Evolutionary conservation across 805 yeast species (phyloP).

Genomic region (Nakazawaea molendinolei): DNA sequence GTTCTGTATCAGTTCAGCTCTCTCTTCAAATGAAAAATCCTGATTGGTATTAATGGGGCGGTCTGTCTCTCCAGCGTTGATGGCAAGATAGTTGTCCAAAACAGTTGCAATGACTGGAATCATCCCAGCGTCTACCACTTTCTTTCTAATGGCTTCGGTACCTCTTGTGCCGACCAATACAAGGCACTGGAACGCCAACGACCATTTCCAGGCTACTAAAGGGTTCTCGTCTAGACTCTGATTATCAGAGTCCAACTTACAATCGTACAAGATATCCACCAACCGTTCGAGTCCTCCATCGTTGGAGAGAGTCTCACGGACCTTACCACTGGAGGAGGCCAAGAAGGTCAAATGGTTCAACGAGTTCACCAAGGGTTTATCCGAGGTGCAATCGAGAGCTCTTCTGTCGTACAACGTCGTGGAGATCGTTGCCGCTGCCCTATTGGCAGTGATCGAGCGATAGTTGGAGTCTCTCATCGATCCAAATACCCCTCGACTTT

Average conservation of each 20-base stretch:
- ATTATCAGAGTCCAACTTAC: slow-evolving; percentile 32
- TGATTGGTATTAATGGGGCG: too few relatives aligned
- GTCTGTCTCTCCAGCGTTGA: slow-evolving; percentile 1
- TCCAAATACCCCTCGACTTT: background rate
- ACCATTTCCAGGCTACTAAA: slow-evolving; percentile 95
- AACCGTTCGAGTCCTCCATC: slow-evolving; percentile 93
- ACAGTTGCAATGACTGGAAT: slow-evolving; percentile 89
- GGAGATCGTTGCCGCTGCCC: slow-evolving; percentile 89
- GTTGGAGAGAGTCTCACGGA: slow-evolving; percentile 77
- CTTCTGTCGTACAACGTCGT: slow-evolving; percentile 86
- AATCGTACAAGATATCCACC: slow-evolving; percentile 78
- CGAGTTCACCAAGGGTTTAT: slow-evolving; percentile 86
- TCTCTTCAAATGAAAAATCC: too few relatives aligned
- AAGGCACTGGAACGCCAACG: slow-evolving; percentile 85
- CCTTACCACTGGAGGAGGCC: slow-evolving; percentile 79
- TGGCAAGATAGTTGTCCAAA: slow-evolving; percentile 63
- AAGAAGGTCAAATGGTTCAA: slow-evolving; percentile 84
- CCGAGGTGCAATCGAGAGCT: slow-evolving; percentile 86
- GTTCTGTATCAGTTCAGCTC: too few relatives aligned
- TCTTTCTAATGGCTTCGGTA: slow-evolving; percentile 73
- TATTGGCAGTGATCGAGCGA: slow-evolving; percentile 68
- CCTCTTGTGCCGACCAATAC: slow-evolving; percentile 92
- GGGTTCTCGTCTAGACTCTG: slow-evolving; percentile 30
- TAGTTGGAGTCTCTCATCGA: slow-evolving; percentile 86
- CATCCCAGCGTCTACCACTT: slow-evolving; percentile 87